Percentiles rank a stretch among this genome's conserved stretches.
phyloP scores from a whole-genome alignment of 306 rosid species.

The Quercus suber region DNA sequence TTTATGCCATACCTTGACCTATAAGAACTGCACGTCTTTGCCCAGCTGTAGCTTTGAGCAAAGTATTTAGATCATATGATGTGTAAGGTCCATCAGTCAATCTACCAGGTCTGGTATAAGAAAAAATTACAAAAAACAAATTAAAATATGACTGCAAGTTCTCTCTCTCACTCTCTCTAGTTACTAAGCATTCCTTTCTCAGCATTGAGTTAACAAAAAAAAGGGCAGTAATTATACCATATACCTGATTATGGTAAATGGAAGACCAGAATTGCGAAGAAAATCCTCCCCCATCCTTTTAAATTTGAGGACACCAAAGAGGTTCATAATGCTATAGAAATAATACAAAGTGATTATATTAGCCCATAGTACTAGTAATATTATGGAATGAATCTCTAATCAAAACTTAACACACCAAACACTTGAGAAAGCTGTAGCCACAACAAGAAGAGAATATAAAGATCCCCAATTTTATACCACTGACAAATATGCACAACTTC shows the following conservation, averaged over 20 bases:
- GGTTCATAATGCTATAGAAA: conserved; percentile 72
- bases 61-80: conserved; percentile 89
- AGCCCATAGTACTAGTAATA: neutral
- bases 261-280: conserved; percentile 76
- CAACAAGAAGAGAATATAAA: neutral
- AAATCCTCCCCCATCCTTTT: conserved; percentile 94
- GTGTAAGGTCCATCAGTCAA: conserved; percentile 99
- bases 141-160: neutral
- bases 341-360: neutral
- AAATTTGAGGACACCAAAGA: conserved; percentile 90
- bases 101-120: conserved; percentile 71
- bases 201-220: neutral
- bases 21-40: conserved; percentile 78
- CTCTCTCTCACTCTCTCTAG: neutral
- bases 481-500: neutral
- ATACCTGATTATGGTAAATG: conserved; percentile 91
- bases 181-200: neutral
- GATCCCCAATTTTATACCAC: neutral
- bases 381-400: neutral
- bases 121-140: neutral
- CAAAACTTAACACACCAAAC: neutral
- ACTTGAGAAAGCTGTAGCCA: neutral
- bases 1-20: conserved; percentile 68
- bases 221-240: conserved; percentile 7
- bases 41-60: conserved; percentile 95